phyloP scores from a whole-genome alignment of 495 filamentous ascomycete genomes.

The Halenospora varia region DNA sequence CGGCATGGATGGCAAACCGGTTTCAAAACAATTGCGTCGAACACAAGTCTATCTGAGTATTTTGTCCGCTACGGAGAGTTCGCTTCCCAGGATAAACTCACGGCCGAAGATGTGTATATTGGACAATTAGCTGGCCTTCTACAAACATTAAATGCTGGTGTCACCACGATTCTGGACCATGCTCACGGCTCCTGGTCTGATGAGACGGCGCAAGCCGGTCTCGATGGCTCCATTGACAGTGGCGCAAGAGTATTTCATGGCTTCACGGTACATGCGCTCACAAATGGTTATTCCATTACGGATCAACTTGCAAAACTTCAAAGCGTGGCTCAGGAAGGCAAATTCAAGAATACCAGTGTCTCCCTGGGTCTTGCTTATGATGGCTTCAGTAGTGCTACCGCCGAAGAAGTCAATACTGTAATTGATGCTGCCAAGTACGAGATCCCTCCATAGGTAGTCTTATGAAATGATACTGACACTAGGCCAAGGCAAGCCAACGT shows the following conservation, averaged over 20 bases:
- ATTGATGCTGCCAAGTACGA: no score
- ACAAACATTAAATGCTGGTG: constrained; percentile 51
- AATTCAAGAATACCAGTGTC: constrained; percentile 18
- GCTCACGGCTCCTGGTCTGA: constrained; percentile 28
- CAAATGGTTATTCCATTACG: background rate
- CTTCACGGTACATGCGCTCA: background rate
- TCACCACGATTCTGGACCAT: constrained; percentile 53
- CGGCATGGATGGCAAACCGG: constrained; percentile 57
- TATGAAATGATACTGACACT: no score
- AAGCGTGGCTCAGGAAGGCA: background rate
- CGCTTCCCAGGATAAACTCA: background rate
- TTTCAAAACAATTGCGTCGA: constrained; percentile 35
- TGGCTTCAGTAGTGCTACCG: constrained; percentile 22
- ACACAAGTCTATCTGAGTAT: constrained; percentile 32
- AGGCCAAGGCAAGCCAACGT: no score
- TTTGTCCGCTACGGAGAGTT: constrained; percentile 2
- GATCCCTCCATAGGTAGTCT: no score
- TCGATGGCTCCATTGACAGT: background rate
- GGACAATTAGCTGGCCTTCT: constrained; percentile 44
- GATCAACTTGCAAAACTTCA: background rate
- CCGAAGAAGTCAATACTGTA: no score
- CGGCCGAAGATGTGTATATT: constrained; percentile 45
- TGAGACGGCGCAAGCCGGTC: background rate
- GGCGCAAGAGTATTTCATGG: background rate
- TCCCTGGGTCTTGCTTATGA: constrained; percentile 37